A percentile compares a stretch with the other conserved stretches of the same genome.
Evolutionary conservation across 2,329 filamentous ascomycete species (phyloP).

Genomic region (Coleophoma cylindrospora): DNA sequence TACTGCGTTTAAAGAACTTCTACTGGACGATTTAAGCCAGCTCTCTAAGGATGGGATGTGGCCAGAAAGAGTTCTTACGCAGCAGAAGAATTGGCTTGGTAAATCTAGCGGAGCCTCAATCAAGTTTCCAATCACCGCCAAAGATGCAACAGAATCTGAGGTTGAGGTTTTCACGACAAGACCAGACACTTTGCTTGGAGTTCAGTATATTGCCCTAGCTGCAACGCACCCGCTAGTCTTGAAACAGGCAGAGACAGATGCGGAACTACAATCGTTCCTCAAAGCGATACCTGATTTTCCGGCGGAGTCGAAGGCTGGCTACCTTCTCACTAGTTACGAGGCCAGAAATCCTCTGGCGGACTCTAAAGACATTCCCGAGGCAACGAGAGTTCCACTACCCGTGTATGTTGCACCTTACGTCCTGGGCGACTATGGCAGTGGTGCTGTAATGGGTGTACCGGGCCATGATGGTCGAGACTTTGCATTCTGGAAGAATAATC

Average conservation of each 20-base stretch:
- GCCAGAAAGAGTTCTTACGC: constrained; percentile 77
- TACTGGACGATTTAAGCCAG: constrained; percentile 66
- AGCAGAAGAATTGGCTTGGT: constrained; percentile 87
- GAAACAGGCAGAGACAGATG: constrained; percentile 52
- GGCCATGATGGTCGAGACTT: constrained; percentile 77
- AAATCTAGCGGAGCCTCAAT: constrained; percentile 70
- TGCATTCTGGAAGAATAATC: constrained; percentile 74
- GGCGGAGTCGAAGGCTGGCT: constrained; percentile 60
- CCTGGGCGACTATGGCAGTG: constrained; percentile 77
- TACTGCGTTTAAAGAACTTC: constrained; percentile 68
- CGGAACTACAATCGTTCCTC: constrained; percentile 62
- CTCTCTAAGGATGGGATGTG: constrained; percentile 61
- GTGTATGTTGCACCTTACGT: constrained; percentile 84
- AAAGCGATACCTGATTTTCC: constrained; percentile 53
- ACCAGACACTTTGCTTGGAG: constrained; percentile 81
- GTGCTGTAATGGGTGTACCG: constrained; percentile 88
- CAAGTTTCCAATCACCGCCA: constrained; percentile 57
- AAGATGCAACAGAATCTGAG: constrained; percentile 13
- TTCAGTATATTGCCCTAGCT: constrained; percentile 78
- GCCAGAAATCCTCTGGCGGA: constrained; percentile 64
- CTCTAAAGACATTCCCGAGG: constrained; percentile 42
- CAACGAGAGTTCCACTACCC: constrained; percentile 55
- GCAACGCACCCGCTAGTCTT: constrained; percentile 66
- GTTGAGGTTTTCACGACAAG: constrained; percentile 80
- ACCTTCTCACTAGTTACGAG: constrained; percentile 54